Evolutionary conservation across 306 rosid genomes (phyloP).

Genomic region (Mimosa bimucronata): DNA sequence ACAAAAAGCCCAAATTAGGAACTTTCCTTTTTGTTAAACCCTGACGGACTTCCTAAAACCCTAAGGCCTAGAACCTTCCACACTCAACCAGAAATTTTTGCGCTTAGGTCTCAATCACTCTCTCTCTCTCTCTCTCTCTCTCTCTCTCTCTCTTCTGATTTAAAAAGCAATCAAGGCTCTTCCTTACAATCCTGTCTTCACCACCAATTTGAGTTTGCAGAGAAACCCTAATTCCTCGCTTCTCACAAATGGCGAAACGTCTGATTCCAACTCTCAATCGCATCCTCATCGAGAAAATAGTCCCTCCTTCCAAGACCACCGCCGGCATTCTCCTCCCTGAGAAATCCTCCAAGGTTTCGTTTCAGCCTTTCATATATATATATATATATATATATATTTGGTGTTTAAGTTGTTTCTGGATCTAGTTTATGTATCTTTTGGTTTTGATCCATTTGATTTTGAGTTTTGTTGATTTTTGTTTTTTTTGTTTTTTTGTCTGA

Average conservation of each 20-base stretch:
- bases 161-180: constrained; percentile 20
- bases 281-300: constrained; percentile 75
- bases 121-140: neutral
- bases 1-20: neutral
- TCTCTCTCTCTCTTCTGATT: neutral
- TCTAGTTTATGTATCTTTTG: neutral
- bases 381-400: too few relatives aligned
- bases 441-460: neutral
- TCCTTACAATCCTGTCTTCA: neutral
- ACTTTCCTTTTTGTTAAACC: neutral
- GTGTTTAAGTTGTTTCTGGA: neutral
- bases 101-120: neutral
- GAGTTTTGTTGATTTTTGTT: too few relatives aligned
- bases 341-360: constrained; percentile 69
- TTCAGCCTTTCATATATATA: too few relatives aligned
- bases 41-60: constrained; percentile 24
- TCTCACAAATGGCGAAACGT: constrained; percentile 73
- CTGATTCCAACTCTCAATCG: constrained; percentile 81
- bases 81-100: constrained; percentile 47
- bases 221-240: constrained; percentile 18
- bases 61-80: constrained; percentile 72
- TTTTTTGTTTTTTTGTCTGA: neutral
- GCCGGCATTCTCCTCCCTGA: constrained; percentile 90
- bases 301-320: constrained; percentile 80
- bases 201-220: neutral